phyloP scores from a whole-genome alignment of 768 basidiomycete species.

The Rhodotorula taiwanensis region DNA sequence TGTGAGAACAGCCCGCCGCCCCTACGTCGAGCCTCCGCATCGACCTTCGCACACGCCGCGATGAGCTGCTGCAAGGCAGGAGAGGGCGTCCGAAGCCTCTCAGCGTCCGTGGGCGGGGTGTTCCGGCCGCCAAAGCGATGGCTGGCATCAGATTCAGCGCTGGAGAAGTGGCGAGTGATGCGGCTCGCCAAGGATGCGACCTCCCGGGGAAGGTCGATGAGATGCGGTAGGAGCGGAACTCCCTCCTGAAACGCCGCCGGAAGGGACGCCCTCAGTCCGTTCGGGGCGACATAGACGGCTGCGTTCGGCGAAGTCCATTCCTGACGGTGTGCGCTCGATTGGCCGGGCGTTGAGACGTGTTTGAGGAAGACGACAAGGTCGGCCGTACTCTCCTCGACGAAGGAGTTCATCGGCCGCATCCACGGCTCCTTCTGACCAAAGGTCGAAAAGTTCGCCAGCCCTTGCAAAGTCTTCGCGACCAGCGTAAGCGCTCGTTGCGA shows the following conservation, averaged over 20 bases:
- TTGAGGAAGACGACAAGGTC: conserved; percentile 68
- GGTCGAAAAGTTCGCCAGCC: conserved; percentile 63
- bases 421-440: conserved; percentile 60
- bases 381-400: conserved; percentile 57
- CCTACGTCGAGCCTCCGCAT: too few species aligned
- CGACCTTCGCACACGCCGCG: too few species aligned
- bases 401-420: conserved; percentile 69
- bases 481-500: conserved; percentile 68
- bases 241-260: conserved; percentile 52
- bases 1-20: too few species aligned
- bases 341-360: conserved; percentile 37
- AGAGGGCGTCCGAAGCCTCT: too few species aligned
- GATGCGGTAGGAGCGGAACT: conserved; percentile 57
- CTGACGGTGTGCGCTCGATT: conserved; percentile 14
- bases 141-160: conserved; percentile 56
- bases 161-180: conserved; percentile 56
- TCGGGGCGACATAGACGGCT: conserved; percentile 31
- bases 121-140: not conserved
- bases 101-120: too few species aligned
- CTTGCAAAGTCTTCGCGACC: conserved; percentile 83
- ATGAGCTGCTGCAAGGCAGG: too few species aligned
- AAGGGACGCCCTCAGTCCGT: conserved; percentile 26
- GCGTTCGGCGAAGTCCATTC: conserved; percentile 36
- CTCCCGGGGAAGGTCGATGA: conserved; percentile 70
- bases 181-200: conserved; percentile 68